A percentile compares a stretch with the other conserved stretches of the same genome.
Evolutionary conservation across 1,284 basidiomycete genomes (phyloP).

Genomic region (Takashimella koratensis): DNA sequence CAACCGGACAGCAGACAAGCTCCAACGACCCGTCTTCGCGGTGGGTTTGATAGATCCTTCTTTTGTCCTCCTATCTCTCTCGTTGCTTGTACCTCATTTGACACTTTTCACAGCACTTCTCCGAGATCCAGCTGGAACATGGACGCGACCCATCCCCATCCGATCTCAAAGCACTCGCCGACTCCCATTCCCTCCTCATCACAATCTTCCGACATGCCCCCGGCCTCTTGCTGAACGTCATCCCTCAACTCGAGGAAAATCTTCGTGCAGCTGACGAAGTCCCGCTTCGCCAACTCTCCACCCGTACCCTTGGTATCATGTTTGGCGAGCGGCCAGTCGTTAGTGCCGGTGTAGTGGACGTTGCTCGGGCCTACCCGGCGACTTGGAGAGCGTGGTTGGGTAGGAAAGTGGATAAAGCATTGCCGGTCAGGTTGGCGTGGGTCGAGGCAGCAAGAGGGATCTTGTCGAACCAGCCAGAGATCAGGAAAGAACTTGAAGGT

Average conservation of each 20-base stretch:
- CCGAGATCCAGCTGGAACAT: conserved; percentile 70
- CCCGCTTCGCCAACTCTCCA: conserved; percentile 70
- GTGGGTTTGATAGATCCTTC: conserved; percentile 24
- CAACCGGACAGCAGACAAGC: conserved; percentile 73
- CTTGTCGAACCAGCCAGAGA: conserved; percentile 64
- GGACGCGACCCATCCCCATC: conserved; percentile 49
- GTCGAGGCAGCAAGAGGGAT: conserved; percentile 67
- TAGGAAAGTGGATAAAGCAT: conserved; percentile 71
- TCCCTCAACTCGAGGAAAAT: conserved; percentile 91
- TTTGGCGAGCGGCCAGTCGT: conserved; percentile 63
- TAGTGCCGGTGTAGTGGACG: conserved; percentile 56
- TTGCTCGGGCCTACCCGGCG: conserved; percentile 72
- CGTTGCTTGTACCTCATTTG: neutral
- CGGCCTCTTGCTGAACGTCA: conserved; percentile 76
- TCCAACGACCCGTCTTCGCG: conserved; percentile 83
- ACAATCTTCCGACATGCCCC: conserved; percentile 78
- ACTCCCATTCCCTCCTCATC: conserved; percentile 79
- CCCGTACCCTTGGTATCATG: conserved; percentile 83
- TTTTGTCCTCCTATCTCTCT: neutral
- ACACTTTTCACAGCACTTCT: conserved; percentile 63
- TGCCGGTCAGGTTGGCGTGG: conserved; percentile 70
- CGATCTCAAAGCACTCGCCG: conserved; percentile 54
- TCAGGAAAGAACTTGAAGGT: conserved; percentile 70
- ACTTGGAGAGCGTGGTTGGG: conserved; percentile 85
- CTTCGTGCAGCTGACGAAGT: conserved; percentile 68